phyloP scores from a whole-genome alignment of 2,329 filamentous ascomycete species.

The Penicillium hordei region DNA sequence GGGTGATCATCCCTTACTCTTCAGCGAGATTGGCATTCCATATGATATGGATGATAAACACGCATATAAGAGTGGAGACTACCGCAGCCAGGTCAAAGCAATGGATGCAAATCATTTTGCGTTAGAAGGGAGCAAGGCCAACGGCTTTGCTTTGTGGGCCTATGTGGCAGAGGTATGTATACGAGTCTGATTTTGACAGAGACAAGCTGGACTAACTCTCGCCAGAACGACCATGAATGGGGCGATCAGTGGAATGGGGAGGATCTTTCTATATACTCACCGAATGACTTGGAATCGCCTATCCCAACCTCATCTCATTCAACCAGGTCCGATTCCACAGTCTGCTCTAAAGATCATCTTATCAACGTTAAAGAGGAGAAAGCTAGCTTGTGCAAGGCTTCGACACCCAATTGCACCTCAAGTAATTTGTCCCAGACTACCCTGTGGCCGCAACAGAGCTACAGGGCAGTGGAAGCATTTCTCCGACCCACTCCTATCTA shows the following conservation, averaged over 20 bases:
- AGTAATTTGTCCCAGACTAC: slow-evolving; percentile 55
- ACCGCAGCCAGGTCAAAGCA: slow-evolving; percentile 84
- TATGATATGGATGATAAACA: slow-evolving; percentile 98
- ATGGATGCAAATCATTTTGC: slow-evolving; percentile 97
- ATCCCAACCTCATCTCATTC: slow-evolving; percentile 31
- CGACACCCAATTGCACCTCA: slow-evolving; percentile 58
- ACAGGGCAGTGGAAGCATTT: slow-evolving; percentile 88
- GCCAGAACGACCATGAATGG: slow-evolving; percentile 77
- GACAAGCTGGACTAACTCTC: neutral
- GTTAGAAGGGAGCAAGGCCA: slow-evolving; percentile 76
- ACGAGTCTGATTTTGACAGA: too few species aligned
- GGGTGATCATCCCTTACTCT: slow-evolving; percentile 82
- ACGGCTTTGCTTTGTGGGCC: slow-evolving; percentile 86
- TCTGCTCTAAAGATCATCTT: neutral
- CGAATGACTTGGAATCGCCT: slow-evolving; percentile 69
- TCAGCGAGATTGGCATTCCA: slow-evolving; percentile 95
- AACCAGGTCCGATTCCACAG: neutral
- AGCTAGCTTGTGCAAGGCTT: slow-evolving; percentile 40
- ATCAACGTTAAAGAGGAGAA: neutral
- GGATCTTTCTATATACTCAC: slow-evolving; percentile 84
- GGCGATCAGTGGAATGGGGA: slow-evolving; percentile 98
- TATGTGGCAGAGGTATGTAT: slow-evolving; percentile 67
- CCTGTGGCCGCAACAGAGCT: slow-evolving; percentile 65
- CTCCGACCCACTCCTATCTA: slow-evolving; percentile 78
- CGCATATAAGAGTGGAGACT: slow-evolving; percentile 94